Conservation (phyloP, 164 flowering plant genomes). For the Liquidambar formosana region DNA sequence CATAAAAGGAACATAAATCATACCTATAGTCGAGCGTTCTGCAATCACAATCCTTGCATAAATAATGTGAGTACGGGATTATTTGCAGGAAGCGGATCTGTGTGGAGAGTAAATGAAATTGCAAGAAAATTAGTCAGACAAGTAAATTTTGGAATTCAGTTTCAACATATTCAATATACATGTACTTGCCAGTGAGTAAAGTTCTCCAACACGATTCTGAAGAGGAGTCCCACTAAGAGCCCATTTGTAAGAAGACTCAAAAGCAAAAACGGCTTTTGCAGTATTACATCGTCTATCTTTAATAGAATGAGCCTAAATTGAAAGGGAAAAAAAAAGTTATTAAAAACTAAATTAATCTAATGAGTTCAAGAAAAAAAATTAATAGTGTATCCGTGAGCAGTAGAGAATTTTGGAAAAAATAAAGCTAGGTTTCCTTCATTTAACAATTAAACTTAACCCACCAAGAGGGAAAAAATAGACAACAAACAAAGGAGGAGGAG, state of each 20-base stretch:
- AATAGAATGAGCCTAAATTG: constrained; percentile 76
- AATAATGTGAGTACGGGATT: constrained; percentile 80
- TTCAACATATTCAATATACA: neutral
- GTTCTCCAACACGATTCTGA: constrained; percentile 96
- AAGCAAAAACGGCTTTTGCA: constrained; percentile 78
- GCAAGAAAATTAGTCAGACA: constrained; percentile 15
- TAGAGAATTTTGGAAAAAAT: no score
- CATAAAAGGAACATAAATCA: neutral
- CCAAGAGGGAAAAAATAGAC: neutral
- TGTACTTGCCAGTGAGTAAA: constrained; percentile 78
- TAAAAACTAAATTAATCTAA: no score
- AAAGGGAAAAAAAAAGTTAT: neutral
- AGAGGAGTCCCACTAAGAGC: constrained; percentile 97
- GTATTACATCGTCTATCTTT: constrained; percentile 82
- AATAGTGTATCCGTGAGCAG: no score
- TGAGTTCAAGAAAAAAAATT: no score
- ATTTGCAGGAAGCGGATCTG: constrained; percentile 90
- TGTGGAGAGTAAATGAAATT: constrained; percentile 8
- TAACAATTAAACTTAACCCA: neutral
- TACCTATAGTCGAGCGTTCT: constrained; percentile 76
- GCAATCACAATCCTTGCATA: constrained; percentile 94
- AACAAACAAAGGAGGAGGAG: neutral
- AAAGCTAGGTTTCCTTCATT: neutral
- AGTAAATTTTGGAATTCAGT: neutral
- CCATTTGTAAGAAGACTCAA: constrained; percentile 86